Percentiles rank a stretch among this genome's conserved stretches.
Conservation (phyloP, 2,329 filamentous ascomycete genomes). For the Fusarium veterinarium region DNA sequence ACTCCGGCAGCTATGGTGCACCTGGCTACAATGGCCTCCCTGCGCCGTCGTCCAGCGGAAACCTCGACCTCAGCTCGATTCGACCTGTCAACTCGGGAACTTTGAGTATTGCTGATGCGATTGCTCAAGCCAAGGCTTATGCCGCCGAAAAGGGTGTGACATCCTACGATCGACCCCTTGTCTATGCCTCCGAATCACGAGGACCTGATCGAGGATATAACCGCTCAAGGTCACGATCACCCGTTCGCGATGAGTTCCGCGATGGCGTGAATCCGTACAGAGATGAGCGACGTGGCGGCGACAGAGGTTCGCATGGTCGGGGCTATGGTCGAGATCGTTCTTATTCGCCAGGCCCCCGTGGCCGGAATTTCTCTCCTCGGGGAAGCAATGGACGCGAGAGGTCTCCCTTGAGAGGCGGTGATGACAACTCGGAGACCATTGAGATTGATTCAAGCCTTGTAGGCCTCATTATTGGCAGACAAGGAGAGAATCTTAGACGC, state of each 20-base stretch:
- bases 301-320: slow-evolving; percentile 51
- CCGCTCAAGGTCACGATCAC: slow-evolving; percentile 79
- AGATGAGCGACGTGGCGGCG: slow-evolving; percentile 83
- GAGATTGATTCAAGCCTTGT: slow-evolving; percentile 88
- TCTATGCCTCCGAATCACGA: slow-evolving; percentile 55
- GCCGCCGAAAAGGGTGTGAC: slow-evolving; percentile 81
- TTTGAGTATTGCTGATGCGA: slow-evolving; percentile 84
- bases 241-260: slow-evolving; percentile 76
- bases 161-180: slow-evolving; percentile 68
- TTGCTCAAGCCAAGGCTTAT: slow-evolving; percentile 85
- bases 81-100: slow-evolving; percentile 83
- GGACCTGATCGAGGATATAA: slow-evolving; percentile 62
- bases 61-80: slow-evolving; percentile 82
- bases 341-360: slow-evolving; percentile 72
- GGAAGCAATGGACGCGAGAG: slow-evolving; percentile 66
- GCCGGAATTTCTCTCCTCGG: slow-evolving; percentile 69
- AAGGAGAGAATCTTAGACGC: slow-evolving; percentile 87
- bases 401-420: slow-evolving; percentile 66
- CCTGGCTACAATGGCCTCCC: slow-evolving; percentile 63
- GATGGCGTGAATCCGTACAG: slow-evolving; percentile 86
- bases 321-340: slow-evolving; percentile 74
- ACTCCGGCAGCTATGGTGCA: slow-evolving; percentile 44
- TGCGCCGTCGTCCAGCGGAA: slow-evolving; percentile 78
- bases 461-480: slow-evolving; percentile 88
- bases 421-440: slow-evolving; percentile 84